Conservation (phyloP, 345 rosid species). For the Sapria himalayana region DNA sequence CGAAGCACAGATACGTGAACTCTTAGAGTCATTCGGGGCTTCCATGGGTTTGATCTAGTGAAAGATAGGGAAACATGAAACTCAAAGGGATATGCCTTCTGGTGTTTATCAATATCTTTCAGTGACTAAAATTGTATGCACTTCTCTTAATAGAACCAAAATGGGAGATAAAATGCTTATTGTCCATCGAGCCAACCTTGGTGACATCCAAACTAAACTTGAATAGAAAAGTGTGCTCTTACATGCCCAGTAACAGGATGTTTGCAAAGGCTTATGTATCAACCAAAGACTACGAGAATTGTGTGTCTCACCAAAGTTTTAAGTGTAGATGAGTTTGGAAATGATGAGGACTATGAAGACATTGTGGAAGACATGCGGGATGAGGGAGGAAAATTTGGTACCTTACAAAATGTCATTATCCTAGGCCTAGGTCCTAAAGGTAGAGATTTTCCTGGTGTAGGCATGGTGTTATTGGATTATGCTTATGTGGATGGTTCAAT, state of each 20-base stretch:
- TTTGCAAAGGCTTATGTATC: constrained; percentile 64
- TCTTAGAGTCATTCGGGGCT: constrained; percentile 86
- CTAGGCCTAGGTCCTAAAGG: constrained; percentile 60
- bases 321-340: constrained; percentile 35
- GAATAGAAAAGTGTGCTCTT: constrained; percentile 77
- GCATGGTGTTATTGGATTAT: constrained; percentile 73
- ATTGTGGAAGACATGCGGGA: constrained; percentile 86
- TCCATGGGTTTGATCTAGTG: constrained; percentile 80
- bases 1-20: constrained; percentile 73
- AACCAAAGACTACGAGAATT: constrained; percentile 72
- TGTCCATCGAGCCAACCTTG: constrained; percentile 88
- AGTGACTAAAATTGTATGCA: constrained; percentile 95
- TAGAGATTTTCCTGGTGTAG: no score
- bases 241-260: constrained; percentile 96
- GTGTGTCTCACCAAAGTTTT: constrained; percentile 89
- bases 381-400: constrained; percentile 86
- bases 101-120: constrained; percentile 84
- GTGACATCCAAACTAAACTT: constrained; percentile 71
- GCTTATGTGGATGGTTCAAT: constrained; percentile 39
- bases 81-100: constrained; percentile 85
- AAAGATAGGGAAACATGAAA: constrained; percentile 90
- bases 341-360: constrained; percentile 83
- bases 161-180: constrained; percentile 99
- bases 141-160: constrained; percentile 84
- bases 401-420: constrained; percentile 49